phyloP scores from a whole-genome alignment of 1,139 yeast genomes.

The Pichia sp. region DNA sequence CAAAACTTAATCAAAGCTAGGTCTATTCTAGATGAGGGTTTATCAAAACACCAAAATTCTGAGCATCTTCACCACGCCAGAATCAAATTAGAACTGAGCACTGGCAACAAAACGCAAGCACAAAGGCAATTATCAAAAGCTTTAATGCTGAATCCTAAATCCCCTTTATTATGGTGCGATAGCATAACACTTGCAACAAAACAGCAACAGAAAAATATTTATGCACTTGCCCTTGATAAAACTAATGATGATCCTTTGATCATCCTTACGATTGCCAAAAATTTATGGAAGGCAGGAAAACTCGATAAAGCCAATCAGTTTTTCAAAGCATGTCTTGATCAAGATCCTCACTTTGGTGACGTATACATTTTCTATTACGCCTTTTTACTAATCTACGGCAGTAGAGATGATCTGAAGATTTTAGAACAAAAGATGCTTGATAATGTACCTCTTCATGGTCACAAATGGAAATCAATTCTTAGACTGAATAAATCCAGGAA shows the following conservation, averaged over 20 bases:
- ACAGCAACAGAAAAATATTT: slow-evolving; percentile 54
- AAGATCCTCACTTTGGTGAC: slow-evolving; percentile 62
- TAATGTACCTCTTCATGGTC: slow-evolving; percentile 34
- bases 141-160: slow-evolving; percentile 49
- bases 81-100: slow-evolving; percentile 47
- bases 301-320: slow-evolving; percentile 60
- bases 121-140: slow-evolving; percentile 53
- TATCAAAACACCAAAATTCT: slow-evolving; percentile 42
- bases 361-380: slow-evolving; percentile 65
- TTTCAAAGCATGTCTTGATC: slow-evolving; percentile 61
- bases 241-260: slow-evolving; percentile 58
- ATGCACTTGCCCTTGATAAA: slow-evolving; percentile 63
- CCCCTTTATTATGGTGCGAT: slow-evolving; percentile 54
- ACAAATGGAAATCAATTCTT: slow-evolving; percentile 54
- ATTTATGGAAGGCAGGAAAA: slow-evolving; percentile 66
- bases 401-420: slow-evolving; percentile 25
- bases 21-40: slow-evolving; percentile 63
- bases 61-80: slow-evolving; percentile 54
- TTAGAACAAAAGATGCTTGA: slow-evolving; percentile 28
- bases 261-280: slow-evolving; percentile 56
- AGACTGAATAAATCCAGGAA: slow-evolving; percentile 33
- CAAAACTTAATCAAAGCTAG: slow-evolving; percentile 53
- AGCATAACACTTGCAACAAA: slow-evolving; percentile 45
- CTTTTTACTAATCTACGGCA: slow-evolving; percentile 31
- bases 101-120: slow-evolving; percentile 47